Conservation (phyloP, 257 asterid genomes). For the Rhazya stricta region DNA sequence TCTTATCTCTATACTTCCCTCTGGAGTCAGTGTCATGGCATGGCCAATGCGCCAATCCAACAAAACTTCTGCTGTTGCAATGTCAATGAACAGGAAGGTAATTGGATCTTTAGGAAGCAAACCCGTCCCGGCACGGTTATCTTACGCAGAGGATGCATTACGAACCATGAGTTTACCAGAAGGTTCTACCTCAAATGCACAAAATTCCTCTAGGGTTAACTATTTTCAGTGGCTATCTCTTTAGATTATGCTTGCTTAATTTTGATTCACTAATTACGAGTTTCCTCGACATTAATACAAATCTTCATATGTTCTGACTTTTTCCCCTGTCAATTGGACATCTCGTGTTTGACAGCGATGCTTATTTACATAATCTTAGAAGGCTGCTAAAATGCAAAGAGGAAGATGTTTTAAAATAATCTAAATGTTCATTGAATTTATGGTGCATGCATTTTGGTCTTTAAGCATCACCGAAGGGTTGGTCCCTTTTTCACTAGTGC, state of each 20-base stretch:
- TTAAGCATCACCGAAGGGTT: background rate
- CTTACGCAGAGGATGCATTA: constrained; percentile 76
- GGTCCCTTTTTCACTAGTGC: background rate
- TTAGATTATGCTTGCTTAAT: background rate
- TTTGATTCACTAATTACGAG: background rate
- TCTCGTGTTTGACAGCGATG: background rate
- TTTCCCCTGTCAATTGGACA: background rate
- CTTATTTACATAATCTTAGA: background rate
- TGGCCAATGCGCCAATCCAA: constrained; percentile 64
- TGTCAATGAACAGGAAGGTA: constrained; percentile 37
- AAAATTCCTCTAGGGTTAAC: background rate
- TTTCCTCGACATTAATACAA: background rate
- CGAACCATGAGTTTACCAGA: constrained; percentile 80
- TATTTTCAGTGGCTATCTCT: background rate
- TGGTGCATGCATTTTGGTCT: background rate
- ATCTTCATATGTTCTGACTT: background rate
- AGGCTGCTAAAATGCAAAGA: background rate
- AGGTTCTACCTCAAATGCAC: constrained; percentile 40
- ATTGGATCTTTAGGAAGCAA: constrained; percentile 29
- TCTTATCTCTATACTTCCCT: constrained; percentile 71
- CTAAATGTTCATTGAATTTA: background rate
- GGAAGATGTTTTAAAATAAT: background rate
- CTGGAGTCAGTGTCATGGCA: constrained; percentile 70
- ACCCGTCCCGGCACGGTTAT: constrained; percentile 57
- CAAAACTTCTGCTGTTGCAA: constrained; percentile 29